These are phyloP conservation scores for Aureococcus anophagefferens DNA, from an alignment of 108 stramenopile species.

Conservation along the genomic window DNA sequence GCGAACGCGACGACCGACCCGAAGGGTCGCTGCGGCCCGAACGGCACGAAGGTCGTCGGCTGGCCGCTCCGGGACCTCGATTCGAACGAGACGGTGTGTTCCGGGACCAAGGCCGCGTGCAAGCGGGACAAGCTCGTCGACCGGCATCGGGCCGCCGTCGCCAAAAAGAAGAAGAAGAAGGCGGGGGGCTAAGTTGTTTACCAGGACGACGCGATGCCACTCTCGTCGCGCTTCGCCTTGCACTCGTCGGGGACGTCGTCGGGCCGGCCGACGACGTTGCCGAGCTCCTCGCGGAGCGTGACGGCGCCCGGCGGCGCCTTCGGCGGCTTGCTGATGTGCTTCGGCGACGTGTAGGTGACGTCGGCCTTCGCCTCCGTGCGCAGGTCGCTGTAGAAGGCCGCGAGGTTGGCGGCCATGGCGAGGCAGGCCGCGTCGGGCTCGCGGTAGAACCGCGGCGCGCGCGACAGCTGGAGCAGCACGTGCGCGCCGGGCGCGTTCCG, in stretches of 20 bases:
- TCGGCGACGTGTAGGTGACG: slow-evolving; percentile 66
- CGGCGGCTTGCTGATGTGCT: slow-evolving; percentile 67
- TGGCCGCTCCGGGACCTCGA: no score
- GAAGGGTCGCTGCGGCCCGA: no score
- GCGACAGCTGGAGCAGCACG: slow-evolving; percentile 50
- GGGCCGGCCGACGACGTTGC: slow-evolving; percentile 54
- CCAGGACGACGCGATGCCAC: no score
- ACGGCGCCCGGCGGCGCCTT: slow-evolving; percentile 74
- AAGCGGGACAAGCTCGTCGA: no score
- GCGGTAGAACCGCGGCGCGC: slow-evolving; percentile 44
- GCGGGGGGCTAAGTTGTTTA: no score
- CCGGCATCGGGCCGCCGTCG: no score
- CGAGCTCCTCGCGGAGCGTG: slow-evolving; percentile 58
- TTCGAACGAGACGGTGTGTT: no score
- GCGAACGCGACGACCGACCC: no score
- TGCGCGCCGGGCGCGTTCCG: slow-evolving; percentile 74
- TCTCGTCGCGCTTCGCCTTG: slow-evolving; percentile 52
- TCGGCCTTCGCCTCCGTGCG: slow-evolving; percentile 54
- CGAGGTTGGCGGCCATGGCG: slow-evolving; percentile 67
- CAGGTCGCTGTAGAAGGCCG: slow-evolving; percentile 68
- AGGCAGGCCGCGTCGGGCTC: slow-evolving; percentile 50
- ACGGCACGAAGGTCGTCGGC: no score
- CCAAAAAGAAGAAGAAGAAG: no score
- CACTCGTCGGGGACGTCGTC: slow-evolving; percentile 59
- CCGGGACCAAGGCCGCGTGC: no score